A percentile compares a stretch with the other conserved stretches of the same genome.
Conservation (phyloP, 2,329 filamentous ascomycete genomes). For the Hymenoscyphus occultus region DNA sequence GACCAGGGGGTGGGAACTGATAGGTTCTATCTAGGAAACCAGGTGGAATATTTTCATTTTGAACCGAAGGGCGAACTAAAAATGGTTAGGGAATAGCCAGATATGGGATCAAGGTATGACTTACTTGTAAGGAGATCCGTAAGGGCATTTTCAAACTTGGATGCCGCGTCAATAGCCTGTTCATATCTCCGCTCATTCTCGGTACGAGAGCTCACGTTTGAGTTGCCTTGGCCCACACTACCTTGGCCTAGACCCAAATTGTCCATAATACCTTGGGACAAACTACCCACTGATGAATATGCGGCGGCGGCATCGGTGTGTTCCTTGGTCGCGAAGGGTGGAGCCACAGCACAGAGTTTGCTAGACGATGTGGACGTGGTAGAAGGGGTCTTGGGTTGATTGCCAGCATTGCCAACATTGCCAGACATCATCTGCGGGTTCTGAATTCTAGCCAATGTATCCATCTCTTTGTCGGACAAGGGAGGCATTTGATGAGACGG, state of each 20-base stretch:
- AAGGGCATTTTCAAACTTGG: conserved; percentile 10
- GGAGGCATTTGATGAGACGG: conserved; percentile 8
- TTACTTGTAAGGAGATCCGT: conserved; percentile 6
- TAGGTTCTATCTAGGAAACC: conserved; percentile 26
- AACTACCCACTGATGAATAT: neutral
- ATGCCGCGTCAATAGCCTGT: neutral
- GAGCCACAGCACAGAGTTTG: conserved; percentile 10
- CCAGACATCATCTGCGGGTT: conserved; percentile 7
- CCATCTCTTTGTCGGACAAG: conserved; percentile 17
- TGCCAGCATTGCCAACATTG: neutral
- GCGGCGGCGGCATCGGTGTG: neutral
- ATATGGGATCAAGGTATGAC: neutral
- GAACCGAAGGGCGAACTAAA: neutral
- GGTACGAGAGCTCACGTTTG: neutral
- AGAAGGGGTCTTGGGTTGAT: neutral
- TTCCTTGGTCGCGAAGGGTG: conserved; percentile 11
- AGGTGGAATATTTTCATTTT: neutral
- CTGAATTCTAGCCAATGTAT: conserved; percentile 8
- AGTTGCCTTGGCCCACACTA: neutral
- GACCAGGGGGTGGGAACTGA: conserved; percentile 30
- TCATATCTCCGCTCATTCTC: neutral
- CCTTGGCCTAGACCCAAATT: neutral
- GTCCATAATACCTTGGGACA: neutral
- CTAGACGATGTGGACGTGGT: conserved; percentile 3
- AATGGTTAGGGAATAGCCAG: neutral